Evolutionary conservation across 306 rosid genomes (phyloP), one percentile per base, ranked within the genome.

Genomic region (Bauhinia variegata): DNA sequence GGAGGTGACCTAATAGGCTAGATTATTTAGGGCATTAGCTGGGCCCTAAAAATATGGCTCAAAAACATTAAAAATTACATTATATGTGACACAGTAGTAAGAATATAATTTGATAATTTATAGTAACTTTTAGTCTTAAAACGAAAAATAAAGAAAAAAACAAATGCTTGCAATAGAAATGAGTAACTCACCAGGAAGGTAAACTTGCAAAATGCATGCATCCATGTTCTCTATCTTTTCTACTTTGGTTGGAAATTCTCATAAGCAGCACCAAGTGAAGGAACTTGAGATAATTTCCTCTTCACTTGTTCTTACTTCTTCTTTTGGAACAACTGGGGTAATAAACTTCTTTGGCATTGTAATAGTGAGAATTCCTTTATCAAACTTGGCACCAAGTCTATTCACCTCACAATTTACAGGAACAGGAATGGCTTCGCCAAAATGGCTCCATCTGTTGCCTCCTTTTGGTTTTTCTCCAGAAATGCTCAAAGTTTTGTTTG

Each of bases 381-480:
- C 52, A 69, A 81, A 79, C 30, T 70, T 79, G 13, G 63, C 85
- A 37, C 67, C 60, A 67, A 88, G 75, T 65, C 61, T 34, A 5
- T 63, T 75, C 53, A 74, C 28, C 28, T 23, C 28, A 23, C 28
- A 73, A 23, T 79, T 78, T 5, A 42, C 48, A 32, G 86, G 89
- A 76, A 82, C 14, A 0, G 74, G 69, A 60, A 67, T 72, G 23
- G 75, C 62, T 57, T 76, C 54, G 41, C 51, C 74, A 71, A 88
- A 73, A 54, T 68, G 70, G 50, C 54, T 65, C 84, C 85, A 78
- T 72, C 39, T 83, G 31, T 62, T 60, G 3, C 9, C 9, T 0
- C 71, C 69, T 18, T 8, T 36, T 12, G 83, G 83, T 51, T 88
- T 48, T 71, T 86, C 86, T 56, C 96, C 96, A 3, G 63, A n/a